These are phyloP conservation scores for Didymella lethalis DNA, from an alignment of 2,329 filamentous ascomycete genomes.

Conservation along the genomic window DNA sequence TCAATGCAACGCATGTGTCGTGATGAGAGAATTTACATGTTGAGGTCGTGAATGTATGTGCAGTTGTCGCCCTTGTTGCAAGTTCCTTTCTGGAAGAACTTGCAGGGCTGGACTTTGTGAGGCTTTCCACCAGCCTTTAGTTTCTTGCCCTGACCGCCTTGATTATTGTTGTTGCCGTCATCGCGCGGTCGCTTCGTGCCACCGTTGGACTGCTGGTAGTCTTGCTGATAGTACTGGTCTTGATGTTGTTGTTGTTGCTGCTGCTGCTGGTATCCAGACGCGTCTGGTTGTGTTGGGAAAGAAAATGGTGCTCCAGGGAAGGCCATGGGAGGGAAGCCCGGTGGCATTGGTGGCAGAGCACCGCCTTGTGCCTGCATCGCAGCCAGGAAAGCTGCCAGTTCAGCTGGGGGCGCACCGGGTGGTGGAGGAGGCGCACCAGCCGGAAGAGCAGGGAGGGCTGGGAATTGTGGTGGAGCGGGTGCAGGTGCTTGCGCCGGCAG, in stretches of 20 bases:
- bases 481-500: constrained; percentile 20
- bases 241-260: constrained; percentile 25
- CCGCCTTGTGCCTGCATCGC: constrained; percentile 29
- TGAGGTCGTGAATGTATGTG: constrained; percentile 72
- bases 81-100: constrained; percentile 74
- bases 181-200: constrained; percentile 50
- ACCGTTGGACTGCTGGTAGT: constrained; percentile 42
- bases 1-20: background rate
- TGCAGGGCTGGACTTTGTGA: constrained; percentile 62
- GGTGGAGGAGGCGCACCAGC: constrained; percentile 26
- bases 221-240: constrained; percentile 30
- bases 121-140: constrained; percentile 41
- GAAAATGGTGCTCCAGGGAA: constrained; percentile 27
- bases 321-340: constrained; percentile 26
- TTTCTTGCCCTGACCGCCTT: constrained; percentile 62
- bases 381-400: constrained; percentile 36
- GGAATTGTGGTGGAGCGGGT: constrained; percentile 22
- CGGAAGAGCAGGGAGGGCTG: constrained; percentile 28
- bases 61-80: constrained; percentile 77
- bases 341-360: constrained; percentile 32
- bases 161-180: constrained; percentile 36
- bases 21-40: constrained; percentile 19
- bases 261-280: constrained; percentile 23
- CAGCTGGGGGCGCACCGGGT: constrained; percentile 28
- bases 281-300: constrained; percentile 25